A percentile compares a stretch with the other conserved stretches of the same genome.
Evolutionary conservation across 305 asterid species (phyloP).

Genomic region (Plantago coronopus): DNA sequence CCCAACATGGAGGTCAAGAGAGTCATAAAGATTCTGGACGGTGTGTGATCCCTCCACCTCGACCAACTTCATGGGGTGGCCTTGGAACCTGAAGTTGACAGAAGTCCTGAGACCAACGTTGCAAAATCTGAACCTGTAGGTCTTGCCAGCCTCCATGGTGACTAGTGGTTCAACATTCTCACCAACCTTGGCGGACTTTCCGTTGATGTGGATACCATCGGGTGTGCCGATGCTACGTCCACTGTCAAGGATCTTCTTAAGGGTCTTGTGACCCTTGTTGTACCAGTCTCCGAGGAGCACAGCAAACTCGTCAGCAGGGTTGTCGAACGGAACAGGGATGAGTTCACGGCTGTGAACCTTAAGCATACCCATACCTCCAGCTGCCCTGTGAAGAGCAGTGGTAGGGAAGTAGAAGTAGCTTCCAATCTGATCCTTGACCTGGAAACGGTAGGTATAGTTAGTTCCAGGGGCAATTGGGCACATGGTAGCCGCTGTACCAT

Average conservation of each 20-base stretch:
- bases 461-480: slow-evolving; percentile 67
- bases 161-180: slow-evolving; percentile 21
- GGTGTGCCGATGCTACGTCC: slow-evolving; percentile 32
- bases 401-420: slow-evolving; percentile 66
- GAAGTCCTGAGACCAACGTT: slow-evolving; percentile 34
- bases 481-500: slow-evolving; percentile 68
- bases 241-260: slow-evolving; percentile 24
- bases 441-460: slow-evolving; percentile 61
- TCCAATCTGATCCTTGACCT: slow-evolving; percentile 86
- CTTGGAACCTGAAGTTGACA: slow-evolving; percentile 29
- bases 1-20: slow-evolving; percentile 34
- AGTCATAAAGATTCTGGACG: slow-evolving; percentile 32
- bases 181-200: slow-evolving; percentile 28
- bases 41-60: slow-evolving; percentile 41
- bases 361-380: slow-evolving; percentile 59
- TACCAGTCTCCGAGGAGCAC: slow-evolving; percentile 71
- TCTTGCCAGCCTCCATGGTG: slow-evolving; percentile 33
- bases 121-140: slow-evolving; percentile 31
- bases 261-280: slow-evolving; percentile 30
- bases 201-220: slow-evolving; percentile 31
- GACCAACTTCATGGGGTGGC: slow-evolving; percentile 32
- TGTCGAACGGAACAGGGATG: slow-evolving; percentile 68
- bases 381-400: slow-evolving; percentile 50
- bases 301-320: slow-evolving; percentile 48
- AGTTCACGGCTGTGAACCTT: slow-evolving; percentile 62